Percentiles rank a stretch among this genome's conserved stretches.
Conservation (phyloP, 2,329 filamentous ascomycete species). For the Colletotrichum nymphaeae region DNA sequence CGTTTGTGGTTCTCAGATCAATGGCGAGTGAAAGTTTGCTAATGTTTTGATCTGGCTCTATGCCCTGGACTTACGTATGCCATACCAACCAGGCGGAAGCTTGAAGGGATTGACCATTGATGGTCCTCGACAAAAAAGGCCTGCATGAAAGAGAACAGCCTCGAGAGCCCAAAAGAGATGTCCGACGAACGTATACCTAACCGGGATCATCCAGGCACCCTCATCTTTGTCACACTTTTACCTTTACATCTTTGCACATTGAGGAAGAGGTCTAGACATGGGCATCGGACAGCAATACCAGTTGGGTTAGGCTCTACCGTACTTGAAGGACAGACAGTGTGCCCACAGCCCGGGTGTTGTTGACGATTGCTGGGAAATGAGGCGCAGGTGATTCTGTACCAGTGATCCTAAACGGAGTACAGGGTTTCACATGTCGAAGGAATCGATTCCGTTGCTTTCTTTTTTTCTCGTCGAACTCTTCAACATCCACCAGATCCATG, state of each 20-base stretch:
- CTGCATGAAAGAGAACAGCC: neutral
- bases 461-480: neutral
- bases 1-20: neutral
- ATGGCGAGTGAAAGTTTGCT: neutral
- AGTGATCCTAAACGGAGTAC: neutral
- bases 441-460: neutral
- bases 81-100: neutral
- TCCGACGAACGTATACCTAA: conserved; percentile 7
- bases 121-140: neutral
- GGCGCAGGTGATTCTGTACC: neutral
- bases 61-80: neutral
- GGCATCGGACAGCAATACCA: conserved; percentile 14
- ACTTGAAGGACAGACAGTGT: neutral
- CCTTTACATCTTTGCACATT: neutral
- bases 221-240: neutral
- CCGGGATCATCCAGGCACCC: neutral
- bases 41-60: neutral
- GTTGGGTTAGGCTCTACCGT: neutral
- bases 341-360: no score
- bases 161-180: neutral
- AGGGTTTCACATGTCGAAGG: neutral
- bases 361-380: neutral
- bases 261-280: neutral
- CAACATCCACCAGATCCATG: neutral
- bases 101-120: neutral